phyloP scores from a whole-genome alignment of 108 stramenopile species.

The Nitzschia sp. region DNA sequence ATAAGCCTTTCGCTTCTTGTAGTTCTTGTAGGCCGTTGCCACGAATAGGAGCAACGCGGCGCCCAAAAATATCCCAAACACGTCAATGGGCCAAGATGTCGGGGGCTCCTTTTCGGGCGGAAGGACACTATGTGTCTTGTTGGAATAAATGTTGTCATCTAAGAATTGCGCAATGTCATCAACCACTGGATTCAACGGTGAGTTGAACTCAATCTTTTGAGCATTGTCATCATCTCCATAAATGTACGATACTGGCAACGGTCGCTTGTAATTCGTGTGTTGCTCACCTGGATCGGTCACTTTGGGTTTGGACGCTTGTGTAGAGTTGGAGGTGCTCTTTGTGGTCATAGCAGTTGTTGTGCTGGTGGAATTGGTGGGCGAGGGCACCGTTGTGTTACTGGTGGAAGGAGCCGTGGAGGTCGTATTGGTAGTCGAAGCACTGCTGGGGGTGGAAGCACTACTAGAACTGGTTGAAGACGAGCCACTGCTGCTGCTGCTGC shows the following conservation, averaged over 20 bases:
- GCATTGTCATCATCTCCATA: constrained; percentile 11
- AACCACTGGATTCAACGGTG: constrained; percentile 17
- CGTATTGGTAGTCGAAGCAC: not conserved
- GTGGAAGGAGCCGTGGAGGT: not conserved
- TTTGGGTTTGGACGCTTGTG: not conserved
- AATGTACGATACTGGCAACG: not conserved
- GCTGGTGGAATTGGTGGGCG: not conserved
- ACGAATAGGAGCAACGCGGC: constrained; percentile 18
- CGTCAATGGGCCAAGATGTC: constrained; percentile 19
- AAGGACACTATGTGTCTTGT: constrained; percentile 7
- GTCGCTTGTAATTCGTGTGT: not conserved
- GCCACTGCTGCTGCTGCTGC: not conserved
- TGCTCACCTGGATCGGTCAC: constrained; percentile 9
- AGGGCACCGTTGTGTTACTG: not conserved
- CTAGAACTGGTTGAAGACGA: not conserved
- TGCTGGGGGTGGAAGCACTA: not conserved
- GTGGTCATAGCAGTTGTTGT: not conserved
- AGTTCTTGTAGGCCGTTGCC: constrained; percentile 21
- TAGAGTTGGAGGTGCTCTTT: not conserved
- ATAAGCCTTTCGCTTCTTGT: constrained; percentile 18
- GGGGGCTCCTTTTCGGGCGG: constrained; percentile 38
- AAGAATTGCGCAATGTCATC: constrained; percentile 17
- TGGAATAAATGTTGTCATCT: constrained; percentile 4
- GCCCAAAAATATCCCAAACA: constrained; percentile 23
- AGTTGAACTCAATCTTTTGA: not conserved